Percentiles rank a stretch among this genome's conserved stretches.
phyloP scores from a whole-genome alignment of 129 eudicot genomes.

The Oenanthe sinensis region DNA sequence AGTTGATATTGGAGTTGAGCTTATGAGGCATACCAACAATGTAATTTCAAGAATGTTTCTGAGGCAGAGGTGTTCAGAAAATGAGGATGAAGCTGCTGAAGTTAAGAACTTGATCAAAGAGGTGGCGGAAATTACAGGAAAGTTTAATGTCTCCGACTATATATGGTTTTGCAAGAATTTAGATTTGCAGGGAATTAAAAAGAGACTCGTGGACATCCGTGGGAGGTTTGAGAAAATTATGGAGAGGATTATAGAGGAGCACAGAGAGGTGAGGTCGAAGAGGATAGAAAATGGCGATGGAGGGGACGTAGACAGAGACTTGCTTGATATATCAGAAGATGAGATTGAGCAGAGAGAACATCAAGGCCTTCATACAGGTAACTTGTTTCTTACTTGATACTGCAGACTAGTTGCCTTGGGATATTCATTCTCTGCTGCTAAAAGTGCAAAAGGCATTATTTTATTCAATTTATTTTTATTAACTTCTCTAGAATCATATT shows the following conservation, averaged over 20 bases:
- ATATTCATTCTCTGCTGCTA: too few species aligned
- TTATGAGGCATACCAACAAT: slow-evolving; percentile 46
- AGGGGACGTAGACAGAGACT: slow-evolving; percentile 23
- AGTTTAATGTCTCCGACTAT: background rate
- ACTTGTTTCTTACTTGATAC: background rate
- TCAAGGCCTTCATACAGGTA: slow-evolving; percentile 49
- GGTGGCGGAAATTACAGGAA: slow-evolving; percentile 44
- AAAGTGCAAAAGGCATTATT: too few species aligned
- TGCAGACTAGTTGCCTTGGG: too few species aligned
- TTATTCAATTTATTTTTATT: background rate
- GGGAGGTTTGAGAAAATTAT: slow-evolving; percentile 1
- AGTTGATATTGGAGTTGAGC: slow-evolving; percentile 45
- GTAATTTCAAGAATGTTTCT: slow-evolving; percentile 49
- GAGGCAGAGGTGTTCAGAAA: slow-evolving; percentile 51
- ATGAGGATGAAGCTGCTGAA: slow-evolving; percentile 30
- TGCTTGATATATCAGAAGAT: slow-evolving; percentile 32
- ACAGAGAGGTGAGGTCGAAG: slow-evolving; percentile 17
- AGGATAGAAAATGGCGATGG: background rate
- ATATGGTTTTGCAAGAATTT: background rate
- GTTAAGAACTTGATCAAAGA: slow-evolving; percentile 6
- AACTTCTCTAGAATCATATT: background rate
- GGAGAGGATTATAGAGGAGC: slow-evolving; percentile 6
- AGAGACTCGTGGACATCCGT: background rate
- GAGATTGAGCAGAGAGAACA: slow-evolving; percentile 28
- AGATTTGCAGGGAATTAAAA: slow-evolving; percentile 9